Evolutionary conservation across 75 land plant genomes (phyloP).

Genomic region (Larix kaempferi): DNA sequence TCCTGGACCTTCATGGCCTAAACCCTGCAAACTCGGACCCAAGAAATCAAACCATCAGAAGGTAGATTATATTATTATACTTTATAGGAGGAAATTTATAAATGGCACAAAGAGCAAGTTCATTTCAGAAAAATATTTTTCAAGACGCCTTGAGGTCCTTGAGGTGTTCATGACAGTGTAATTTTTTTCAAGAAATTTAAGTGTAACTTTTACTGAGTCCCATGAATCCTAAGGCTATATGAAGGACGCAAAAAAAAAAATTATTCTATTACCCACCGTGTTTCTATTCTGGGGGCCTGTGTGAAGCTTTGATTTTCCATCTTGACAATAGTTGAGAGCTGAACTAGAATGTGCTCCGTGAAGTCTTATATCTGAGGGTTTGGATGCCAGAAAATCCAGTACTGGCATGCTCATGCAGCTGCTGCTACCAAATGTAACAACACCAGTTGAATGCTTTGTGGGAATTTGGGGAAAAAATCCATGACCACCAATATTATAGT

Average conservation of each 20-base stretch:
- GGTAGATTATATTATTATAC: neutral
- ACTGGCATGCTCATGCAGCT: constrained; percentile 6
- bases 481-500: neutral
- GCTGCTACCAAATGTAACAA: constrained; percentile 5
- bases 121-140: too few relatives aligned
- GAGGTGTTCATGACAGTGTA: neutral
- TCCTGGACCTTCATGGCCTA: constrained; percentile 5
- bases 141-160: too few relatives aligned
- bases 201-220: too few relatives aligned
- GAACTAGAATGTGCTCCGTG: neutral
- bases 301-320: constrained; percentile 2
- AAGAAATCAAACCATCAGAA: neutral
- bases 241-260: too few relatives aligned
- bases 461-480: constrained; percentile 2
- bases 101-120: too few relatives aligned
- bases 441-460: neutral
- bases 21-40: too few relatives aligned
- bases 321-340: neutral
- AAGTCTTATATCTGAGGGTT: constrained; percentile 5
- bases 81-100: neutral
- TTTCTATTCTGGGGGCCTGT: constrained; percentile 1
- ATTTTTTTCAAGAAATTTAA: too few relatives aligned
- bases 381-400: constrained; percentile 1
- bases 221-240: too few relatives aligned
- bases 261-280: neutral